Evolutionary conservation across 257 asterid species (phyloP), one percentile per base, ranked within the genome.

Genomic region (Ocimum tenuiflorum): DNA sequence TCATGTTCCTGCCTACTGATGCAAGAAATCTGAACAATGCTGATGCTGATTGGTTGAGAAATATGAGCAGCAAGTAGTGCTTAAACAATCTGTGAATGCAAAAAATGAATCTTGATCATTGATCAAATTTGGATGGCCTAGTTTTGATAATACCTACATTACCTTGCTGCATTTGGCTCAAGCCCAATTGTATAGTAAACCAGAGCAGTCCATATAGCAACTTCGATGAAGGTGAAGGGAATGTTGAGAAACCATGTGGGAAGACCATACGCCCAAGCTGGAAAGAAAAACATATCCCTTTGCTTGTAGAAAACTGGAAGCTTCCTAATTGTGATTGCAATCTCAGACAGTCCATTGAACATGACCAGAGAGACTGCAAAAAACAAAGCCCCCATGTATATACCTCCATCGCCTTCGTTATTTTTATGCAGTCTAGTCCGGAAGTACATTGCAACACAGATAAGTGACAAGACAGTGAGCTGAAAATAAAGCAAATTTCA

Each of bases 271-370:
- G 87, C 75, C 95, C 96, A 89, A 2, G 96, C 66, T 0, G 96
- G 96, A 69, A 68, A 89, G 43, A 89, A 85, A 41, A 31, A 80
- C 72, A 83, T 81, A 60, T 89, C 84, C 72, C 92, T 72, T 63
- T 89, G 96, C 76, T 88, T 88, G 78, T 81, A 88, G 79, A 86
- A 88, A 41, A 86, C 88, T 0, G 96, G 95, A 72, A 88, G 92
- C 84, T 78, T 86, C 63, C 24, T 67, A 33, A 86, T 80, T 20
- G 91, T 86, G 82, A 86, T 63, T 48, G 88, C 61, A 71, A 86
- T 67, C 83, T 86, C 96, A 1, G 86, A 57, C 76, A 83, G 47
- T 63, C 95, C 96, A 1, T 86, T 85, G 77, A 88, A 88, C 90
- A 85, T 79, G 72, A 77, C 48, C 68, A 61, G 60, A 18, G 58